A percentile compares a stretch with the other conserved stretches of the same genome.
Conservation (phyloP, 2,329 filamentous ascomycete species). For the Exophiala calicioides region DNA sequence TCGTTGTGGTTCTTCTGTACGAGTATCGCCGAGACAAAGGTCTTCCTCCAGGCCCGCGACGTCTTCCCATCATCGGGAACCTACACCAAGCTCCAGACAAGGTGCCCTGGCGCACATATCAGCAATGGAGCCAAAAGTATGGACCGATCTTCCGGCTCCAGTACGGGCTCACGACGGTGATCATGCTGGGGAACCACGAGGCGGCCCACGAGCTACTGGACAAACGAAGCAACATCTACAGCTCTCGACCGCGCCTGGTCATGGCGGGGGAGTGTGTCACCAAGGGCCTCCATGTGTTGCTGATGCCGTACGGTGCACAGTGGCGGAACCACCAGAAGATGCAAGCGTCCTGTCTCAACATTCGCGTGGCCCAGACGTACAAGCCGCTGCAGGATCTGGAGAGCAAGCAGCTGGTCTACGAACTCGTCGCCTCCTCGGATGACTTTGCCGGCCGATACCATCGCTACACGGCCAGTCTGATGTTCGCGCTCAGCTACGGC, state of each 20-base stretch:
- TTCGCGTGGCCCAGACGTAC: conserved; percentile 47
- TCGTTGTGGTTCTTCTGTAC: conserved; percentile 4
- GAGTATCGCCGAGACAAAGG: conserved; percentile 3
- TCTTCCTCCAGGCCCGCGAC: conserved; percentile 39
- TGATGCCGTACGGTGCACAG: conserved; percentile 51
- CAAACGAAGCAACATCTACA: conserved; percentile 41
- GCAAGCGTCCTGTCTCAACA: conserved; percentile 47
- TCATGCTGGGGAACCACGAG: conserved; percentile 38
- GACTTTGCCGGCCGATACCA: conserved; percentile 50
- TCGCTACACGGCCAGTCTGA: conserved; percentile 51
- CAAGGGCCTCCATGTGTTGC: conserved; percentile 44
- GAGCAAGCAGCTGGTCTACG: conserved; percentile 44
- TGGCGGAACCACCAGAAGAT: conserved; percentile 49
- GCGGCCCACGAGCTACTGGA: conserved; percentile 42
- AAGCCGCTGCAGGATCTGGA: conserved; percentile 53
- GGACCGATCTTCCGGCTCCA: conserved; percentile 40
- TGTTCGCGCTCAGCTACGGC: conserved; percentile 54
- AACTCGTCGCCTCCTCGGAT: conserved; percentile 42
- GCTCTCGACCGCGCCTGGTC: conserved; percentile 35
- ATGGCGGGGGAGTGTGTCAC: conserved; percentile 34
- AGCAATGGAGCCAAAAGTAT: conserved; percentile 38
- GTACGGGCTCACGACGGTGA: conserved; percentile 35
- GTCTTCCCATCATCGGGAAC: conserved; percentile 46
- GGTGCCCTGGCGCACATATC: conserved; percentile 33
- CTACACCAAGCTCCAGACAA: conserved; percentile 40